phyloP scores from a whole-genome alignment of 2,329 filamentous ascomycete species.

The Fusarium praegraminearum region DNA sequence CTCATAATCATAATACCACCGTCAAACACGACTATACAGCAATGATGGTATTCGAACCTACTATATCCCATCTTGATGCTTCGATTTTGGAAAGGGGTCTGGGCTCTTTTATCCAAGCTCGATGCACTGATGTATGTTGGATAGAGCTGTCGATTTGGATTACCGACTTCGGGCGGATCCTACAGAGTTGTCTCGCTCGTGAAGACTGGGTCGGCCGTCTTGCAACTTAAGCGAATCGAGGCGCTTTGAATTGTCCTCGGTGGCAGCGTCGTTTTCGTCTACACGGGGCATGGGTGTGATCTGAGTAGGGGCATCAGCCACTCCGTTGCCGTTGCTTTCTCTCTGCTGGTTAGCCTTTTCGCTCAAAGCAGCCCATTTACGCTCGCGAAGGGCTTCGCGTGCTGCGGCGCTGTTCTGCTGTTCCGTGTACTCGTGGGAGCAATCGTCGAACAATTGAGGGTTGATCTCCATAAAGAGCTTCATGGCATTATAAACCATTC shows the following conservation, averaged over 20 bases:
- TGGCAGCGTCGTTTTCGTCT: constrained; percentile 83
- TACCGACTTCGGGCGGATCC: constrained; percentile 66
- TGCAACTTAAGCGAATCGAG: constrained; percentile 91
- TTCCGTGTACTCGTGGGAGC: constrained; percentile 97
- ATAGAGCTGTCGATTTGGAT: constrained; percentile 44
- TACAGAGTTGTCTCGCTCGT: constrained; percentile 72
- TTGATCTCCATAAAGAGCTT: constrained; percentile 99
- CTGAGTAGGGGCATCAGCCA: constrained; percentile 54
- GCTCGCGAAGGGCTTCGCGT: constrained; percentile 82
- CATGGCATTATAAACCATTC: constrained; percentile 99
- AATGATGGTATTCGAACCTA: constrained; percentile 26
- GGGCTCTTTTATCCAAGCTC: constrained; percentile 29
- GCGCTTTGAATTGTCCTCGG: constrained; percentile 86
- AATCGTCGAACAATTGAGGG: constrained; percentile 97
- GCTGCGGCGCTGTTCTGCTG: constrained; percentile 92
- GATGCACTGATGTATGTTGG: constrained; percentile 15
- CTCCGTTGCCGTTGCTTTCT: constrained; percentile 49
- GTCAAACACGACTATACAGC: constrained; percentile 33
- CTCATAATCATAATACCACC: constrained; percentile 38
- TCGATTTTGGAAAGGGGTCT: constrained; percentile 13
- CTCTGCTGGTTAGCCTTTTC: constrained; percentile 82
- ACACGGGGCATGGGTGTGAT: constrained; percentile 61
- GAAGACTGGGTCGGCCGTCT: constrained; percentile 72
- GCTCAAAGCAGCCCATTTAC: constrained; percentile 88
- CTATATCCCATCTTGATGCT: constrained; percentile 15